phyloP scores from a whole-genome alignment of 768 basidiomycete species.

The Naganishia onofrii region DNA sequence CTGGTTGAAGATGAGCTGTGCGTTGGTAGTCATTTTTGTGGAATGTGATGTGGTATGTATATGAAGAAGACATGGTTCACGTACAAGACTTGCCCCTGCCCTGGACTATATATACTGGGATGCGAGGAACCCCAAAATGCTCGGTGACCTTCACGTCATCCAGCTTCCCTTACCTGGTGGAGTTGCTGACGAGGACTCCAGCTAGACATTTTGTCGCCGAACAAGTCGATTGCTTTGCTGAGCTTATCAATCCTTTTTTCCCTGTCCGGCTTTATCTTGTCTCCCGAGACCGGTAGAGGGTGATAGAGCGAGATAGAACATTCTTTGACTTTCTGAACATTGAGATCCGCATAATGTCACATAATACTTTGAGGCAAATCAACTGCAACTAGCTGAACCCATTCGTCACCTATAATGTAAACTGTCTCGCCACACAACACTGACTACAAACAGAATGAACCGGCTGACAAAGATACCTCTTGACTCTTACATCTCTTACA shows the following conservation, averaged over 20 bases:
- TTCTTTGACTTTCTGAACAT: no score
- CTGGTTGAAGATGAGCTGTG: conserved; percentile 38
- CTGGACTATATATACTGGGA: background rate
- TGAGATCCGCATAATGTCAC: background rate
- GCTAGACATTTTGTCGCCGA: background rate
- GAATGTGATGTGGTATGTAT: background rate
- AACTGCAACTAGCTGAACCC: no score
- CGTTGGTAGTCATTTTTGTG: conserved; percentile 21
- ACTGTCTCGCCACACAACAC: no score
- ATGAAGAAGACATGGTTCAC: background rate
- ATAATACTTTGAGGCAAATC: background rate
- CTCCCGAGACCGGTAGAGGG: background rate
- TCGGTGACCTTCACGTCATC: background rate
- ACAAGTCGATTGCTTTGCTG: background rate
- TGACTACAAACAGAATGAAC: no score
- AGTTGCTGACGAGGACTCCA: background rate
- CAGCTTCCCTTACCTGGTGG: background rate
- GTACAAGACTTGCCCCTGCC: background rate
- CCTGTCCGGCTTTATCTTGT: background rate
- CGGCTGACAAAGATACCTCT: background rate
- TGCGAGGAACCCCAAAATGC: background rate
- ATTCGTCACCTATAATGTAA: no score
- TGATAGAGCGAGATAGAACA: no score
- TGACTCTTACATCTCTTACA: background rate
- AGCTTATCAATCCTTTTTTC: background rate